These are phyloP conservation scores for Metschnikowia noctiluminum DNA, from an alignment of 805 yeast species.

Conservation along the genomic window DNA sequence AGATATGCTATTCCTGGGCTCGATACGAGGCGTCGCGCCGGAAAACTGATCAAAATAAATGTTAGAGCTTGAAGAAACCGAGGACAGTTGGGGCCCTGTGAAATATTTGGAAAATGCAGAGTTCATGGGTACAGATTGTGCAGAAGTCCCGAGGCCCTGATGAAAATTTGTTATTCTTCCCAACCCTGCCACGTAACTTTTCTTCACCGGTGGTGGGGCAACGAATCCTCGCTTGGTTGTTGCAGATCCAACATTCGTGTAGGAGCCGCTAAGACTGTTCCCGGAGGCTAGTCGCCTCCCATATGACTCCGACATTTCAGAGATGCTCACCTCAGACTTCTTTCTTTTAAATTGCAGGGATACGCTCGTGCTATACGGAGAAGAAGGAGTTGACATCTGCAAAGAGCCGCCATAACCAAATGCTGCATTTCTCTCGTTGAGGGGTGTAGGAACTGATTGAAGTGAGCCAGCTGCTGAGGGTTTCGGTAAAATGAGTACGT, in stretches of 20 bases:
- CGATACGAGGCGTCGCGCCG: slow-evolving; percentile 3
- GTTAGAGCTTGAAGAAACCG: not conserved
- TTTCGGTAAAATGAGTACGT: slow-evolving; percentile 41
- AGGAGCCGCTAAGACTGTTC: slow-evolving; percentile 14
- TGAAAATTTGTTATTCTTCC: not conserved
- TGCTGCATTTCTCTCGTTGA: not conserved
- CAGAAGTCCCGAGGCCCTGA: not conserved
- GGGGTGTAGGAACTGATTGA: slow-evolving; percentile 1
- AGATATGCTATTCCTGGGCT: slow-evolving; percentile 7
- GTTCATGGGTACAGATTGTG: slow-evolving; percentile 8
- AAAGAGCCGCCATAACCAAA: not conserved
- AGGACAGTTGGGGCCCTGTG: not conserved
- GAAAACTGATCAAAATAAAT: slow-evolving; percentile 9
- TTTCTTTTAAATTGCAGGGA: slow-evolving; percentile 40
- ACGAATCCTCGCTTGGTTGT: slow-evolving; percentile 16
- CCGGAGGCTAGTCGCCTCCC: slow-evolving; percentile 20
- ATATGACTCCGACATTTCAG: slow-evolving; percentile 20
- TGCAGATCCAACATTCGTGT: slow-evolving; percentile 6
- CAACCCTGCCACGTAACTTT: slow-evolving; percentile 7
- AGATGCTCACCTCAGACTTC: slow-evolving; percentile 35
- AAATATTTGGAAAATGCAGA: not conserved
- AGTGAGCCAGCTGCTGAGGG: slow-evolving; percentile 19
- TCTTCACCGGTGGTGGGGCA: slow-evolving; percentile 13
- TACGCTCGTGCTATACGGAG: slow-evolving; percentile 18
- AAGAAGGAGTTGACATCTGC: slow-evolving; percentile 14